Evolutionary conservation across 805 yeast species (phyloP).

Genomic region (Barnettozyma populi): DNA sequence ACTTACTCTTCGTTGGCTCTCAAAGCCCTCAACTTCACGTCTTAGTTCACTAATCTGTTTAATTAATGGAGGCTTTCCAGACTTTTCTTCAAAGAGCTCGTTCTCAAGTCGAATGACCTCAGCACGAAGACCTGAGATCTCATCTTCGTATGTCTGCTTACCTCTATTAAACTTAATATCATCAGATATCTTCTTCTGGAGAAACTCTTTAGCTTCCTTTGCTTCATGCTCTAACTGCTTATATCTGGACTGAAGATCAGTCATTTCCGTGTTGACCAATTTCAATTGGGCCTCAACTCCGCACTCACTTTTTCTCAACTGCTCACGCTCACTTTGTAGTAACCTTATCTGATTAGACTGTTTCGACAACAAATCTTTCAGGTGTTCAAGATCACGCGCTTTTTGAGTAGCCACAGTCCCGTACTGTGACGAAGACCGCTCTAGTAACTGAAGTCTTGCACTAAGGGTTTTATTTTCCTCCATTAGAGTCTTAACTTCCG

Average conservation of each 20-base stretch:
- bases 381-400: conserved; percentile 29
- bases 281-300: conserved; percentile 25
- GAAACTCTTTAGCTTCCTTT: conserved; percentile 34
- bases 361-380: conserved; percentile 23
- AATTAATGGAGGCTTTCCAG: conserved; percentile 26
- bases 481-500: conserved; percentile 32
- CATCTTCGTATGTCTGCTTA: conserved; percentile 37
- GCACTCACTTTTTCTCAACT: conserved; percentile 25
- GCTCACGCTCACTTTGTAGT: conserved; percentile 28
- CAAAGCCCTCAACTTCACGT: conserved; percentile 29
- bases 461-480: conserved; percentile 42
- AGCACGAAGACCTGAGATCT: conserved; percentile 33
- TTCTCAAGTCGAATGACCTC: conserved; percentile 14
- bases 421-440: conserved; percentile 32
- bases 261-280: conserved; percentile 24
- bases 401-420: conserved; percentile 31
- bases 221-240: conserved; percentile 42
- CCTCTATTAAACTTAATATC: conserved; percentile 41
- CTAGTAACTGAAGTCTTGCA: conserved; percentile 32
- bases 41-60: conserved; percentile 25
- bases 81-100: conserved; percentile 26
- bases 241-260: conserved; percentile 21
- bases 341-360: conserved; percentile 25
- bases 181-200: conserved; percentile 38
- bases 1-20: conserved; percentile 19